Base-by-base conservation (phyloP, 306 rosid genomes). In the Quillaja saponaria region DNA sequence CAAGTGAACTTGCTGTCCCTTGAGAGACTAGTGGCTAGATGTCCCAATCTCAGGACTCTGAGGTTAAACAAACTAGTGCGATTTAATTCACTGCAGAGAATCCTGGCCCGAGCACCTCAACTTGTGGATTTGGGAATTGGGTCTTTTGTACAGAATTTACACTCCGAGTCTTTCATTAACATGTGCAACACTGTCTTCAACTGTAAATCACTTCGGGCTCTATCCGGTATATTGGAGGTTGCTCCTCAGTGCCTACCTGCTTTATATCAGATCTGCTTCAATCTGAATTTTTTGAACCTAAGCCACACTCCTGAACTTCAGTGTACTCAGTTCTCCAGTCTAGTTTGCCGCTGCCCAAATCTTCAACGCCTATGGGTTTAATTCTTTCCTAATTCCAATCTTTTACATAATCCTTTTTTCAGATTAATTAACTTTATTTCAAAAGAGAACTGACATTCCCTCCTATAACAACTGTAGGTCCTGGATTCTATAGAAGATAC, bases 341-440 rank as follows among this genome's bases (percentile, higher is more conserved):
- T 92, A 10, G 59, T 89, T 63, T 48, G 71, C 13, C 69, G 59
- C 16, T 92, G 99, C 39, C 69, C 13, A 49, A 92, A 81, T 49
- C 94, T 92, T 67, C 87, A 83, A 66, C 89, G 90, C 42, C 61
- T 92, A 74, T 89, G 96, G 99, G 99, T 92, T 84, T 34, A 72
- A 53, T 44, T n/a, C n/a, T n/a, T n/a, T n/a, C n/a, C n/a, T n/a
- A n/a, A n/a, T n/a, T n/a, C n/a, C n/a, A n/a, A n/a, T n/a, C n/a
- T n/a, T n/a, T n/a, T n/a, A n/a, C 53, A 19, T 46, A 13, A 7
- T 15, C 44, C 40, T 19, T 8, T 16, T 33, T 44, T 39, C 15
- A 6, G 11, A 5, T 20, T 3, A 39, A 33, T 31, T 73, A 34
- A 14, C 19, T 10, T 6, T 1, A 2, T 14, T 34, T 4, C 49